phyloP scores from a whole-genome alignment of 345 rosid species.

The Acer negundo region DNA sequence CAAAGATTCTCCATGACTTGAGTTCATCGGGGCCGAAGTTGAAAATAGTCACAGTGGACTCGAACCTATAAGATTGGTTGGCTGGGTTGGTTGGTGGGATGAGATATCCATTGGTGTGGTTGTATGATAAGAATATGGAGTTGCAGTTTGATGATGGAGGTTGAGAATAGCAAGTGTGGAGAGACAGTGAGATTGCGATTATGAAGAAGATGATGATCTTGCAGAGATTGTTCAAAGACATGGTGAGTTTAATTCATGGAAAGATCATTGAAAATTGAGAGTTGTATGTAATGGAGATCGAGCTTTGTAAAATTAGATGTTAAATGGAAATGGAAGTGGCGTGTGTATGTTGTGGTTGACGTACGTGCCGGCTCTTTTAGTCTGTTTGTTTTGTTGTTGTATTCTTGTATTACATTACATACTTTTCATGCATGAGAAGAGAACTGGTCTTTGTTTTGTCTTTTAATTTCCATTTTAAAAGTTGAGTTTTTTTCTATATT shows the following conservation, averaged over 20 bases:
- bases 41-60: slow-evolving; percentile 67
- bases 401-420: neutral
- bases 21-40: slow-evolving; percentile 69
- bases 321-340: slow-evolving; percentile 6
- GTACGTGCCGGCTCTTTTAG: slow-evolving; percentile 17
- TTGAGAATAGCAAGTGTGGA: slow-evolving; percentile 15
- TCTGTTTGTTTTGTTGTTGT: neutral
- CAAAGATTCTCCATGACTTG: slow-evolving; percentile 75
- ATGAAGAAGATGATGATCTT: neutral
- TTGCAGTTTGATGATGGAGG: slow-evolving; percentile 46
- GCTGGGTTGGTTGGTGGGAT: slow-evolving; percentile 56
- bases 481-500: neutral
- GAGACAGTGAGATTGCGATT: neutral
- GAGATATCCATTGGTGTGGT: slow-evolving; percentile 44
- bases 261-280: neutral
- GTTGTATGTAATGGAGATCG: neutral
- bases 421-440: slow-evolving; percentile 13
- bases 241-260: neutral
- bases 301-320: neutral
- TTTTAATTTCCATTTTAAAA: neutral
- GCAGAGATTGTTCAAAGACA: slow-evolving; percentile 3
- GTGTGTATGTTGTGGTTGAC: neutral
- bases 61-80: slow-evolving; percentile 82
- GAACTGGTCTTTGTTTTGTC: slow-evolving; percentile 18
- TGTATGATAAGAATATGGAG: slow-evolving; percentile 70